A percentile compares a stretch with the other conserved stretches of the same genome.
Conservation (phyloP, 768 basidiomycete genomes). For the Sporobolomyces roseus region DNA sequence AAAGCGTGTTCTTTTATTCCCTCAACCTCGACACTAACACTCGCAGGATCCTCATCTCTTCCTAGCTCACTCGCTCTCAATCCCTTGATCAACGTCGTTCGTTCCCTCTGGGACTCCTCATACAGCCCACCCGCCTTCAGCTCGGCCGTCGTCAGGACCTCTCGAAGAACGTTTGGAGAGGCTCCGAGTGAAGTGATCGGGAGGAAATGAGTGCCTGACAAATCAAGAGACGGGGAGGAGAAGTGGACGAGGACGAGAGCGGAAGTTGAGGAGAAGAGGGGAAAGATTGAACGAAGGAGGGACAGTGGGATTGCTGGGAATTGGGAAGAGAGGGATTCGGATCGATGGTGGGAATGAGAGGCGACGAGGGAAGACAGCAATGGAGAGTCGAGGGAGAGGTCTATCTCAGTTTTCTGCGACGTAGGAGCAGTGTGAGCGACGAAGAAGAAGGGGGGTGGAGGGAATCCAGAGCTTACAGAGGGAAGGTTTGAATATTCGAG, state of each 20-base stretch:
- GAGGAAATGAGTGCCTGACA: constrained; percentile 62
- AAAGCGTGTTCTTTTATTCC: constrained; percentile 65
- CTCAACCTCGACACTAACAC: constrained; percentile 64
- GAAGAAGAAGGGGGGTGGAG: background rate
- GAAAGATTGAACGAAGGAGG: constrained; percentile 64
- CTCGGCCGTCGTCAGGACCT: constrained; percentile 61
- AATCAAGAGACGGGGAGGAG: constrained; percentile 66
- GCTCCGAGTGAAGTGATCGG: constrained; percentile 65
- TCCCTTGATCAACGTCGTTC: constrained; percentile 62
- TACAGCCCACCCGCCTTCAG: constrained; percentile 73
- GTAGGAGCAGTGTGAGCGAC: too few relatives aligned
- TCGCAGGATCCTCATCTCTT: constrained; percentile 53
- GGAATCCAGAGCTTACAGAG: background rate
- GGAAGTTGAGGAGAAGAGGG: constrained; percentile 67
- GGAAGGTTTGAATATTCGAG: background rate
- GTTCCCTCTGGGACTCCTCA: constrained; percentile 78
- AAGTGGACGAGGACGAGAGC: constrained; percentile 63
- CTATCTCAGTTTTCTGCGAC: too few relatives aligned
- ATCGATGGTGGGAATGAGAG: constrained; percentile 3
- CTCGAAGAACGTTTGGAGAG: constrained; percentile 62
- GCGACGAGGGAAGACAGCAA: background rate
- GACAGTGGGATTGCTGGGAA: constrained; percentile 58
- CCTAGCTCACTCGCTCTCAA: constrained; percentile 73
- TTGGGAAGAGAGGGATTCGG: background rate
- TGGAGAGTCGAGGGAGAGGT: background rate